phyloP scores from a whole-genome alignment of 371 early-diverging fungal species.

The Globomyces sp. region DNA sequence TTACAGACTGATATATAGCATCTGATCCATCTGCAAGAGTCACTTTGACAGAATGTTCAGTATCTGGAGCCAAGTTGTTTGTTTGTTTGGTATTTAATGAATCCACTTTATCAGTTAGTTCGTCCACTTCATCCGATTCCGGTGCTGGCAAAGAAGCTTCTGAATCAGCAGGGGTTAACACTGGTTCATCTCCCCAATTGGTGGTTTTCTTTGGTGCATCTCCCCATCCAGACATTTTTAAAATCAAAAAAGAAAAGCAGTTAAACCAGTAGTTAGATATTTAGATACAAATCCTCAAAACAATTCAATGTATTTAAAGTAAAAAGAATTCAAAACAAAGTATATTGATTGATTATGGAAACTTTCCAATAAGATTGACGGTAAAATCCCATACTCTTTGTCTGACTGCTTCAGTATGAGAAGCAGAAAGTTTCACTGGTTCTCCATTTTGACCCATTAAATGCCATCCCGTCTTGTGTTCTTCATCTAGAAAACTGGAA shows the following conservation, averaged over 20 bases:
- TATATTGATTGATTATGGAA: no score
- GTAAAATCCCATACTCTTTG: background rate
- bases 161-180: background rate
- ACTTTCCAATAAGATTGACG: no score
- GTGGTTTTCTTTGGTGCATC: background rate
- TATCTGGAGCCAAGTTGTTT: background rate
- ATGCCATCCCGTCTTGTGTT: background rate
- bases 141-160: conserved; percentile 4
- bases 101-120: conserved; percentile 9
- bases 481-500: background rate
- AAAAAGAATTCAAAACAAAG: no score
- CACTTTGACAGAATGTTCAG: conserved; percentile 3
- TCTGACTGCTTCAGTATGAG: conserved; percentile 1
- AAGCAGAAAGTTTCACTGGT: background rate
- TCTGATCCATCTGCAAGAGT: background rate
- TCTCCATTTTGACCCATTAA: conserved; percentile 1
- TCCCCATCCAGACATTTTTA: conserved; percentile 13
- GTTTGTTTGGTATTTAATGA: background rate
- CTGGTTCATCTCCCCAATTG: conserved; percentile 8
- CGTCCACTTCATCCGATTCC: background rate
- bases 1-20: conserved; percentile 31
- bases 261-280: background rate
- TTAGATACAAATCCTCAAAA: no score
- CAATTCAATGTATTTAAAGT: no score
- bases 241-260: background rate